Evolutionary conservation across 2,329 filamentous ascomycete genomes (phyloP).

Genomic region (Calonectria pauciramosa): DNA sequence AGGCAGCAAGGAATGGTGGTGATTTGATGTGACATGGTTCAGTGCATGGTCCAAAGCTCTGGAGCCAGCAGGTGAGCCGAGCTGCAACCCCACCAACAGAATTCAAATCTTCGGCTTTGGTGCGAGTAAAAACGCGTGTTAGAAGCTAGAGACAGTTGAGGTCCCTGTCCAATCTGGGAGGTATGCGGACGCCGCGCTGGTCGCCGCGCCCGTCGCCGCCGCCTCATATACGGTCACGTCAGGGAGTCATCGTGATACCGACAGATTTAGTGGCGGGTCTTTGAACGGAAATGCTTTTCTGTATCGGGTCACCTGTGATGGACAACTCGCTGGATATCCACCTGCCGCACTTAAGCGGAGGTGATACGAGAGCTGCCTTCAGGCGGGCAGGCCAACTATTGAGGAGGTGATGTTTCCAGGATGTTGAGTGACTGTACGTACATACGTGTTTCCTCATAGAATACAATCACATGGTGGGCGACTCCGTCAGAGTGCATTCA

Average conservation of each 20-base stretch:
- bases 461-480: slow-evolving; percentile 33
- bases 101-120: slow-evolving; percentile 5
- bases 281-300: slow-evolving; percentile 23
- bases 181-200: slow-evolving; percentile 7
- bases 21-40: slow-evolving; percentile 19
- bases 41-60: slow-evolving; percentile 10
- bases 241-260: slow-evolving; percentile 6
- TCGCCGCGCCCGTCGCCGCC: slow-evolving; percentile 6
- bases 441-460: slow-evolving; percentile 25
- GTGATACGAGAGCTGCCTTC: slow-evolving; percentile 26
- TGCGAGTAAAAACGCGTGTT: not conserved
- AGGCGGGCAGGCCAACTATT: slow-evolving; percentile 9
- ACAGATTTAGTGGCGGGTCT: slow-evolving; percentile 7
- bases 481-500: slow-evolving; percentile 34
- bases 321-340: slow-evolving; percentile 15
- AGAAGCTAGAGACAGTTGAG: slow-evolving; percentile 5
- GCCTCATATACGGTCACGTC: slow-evolving; percentile 1
- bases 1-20: slow-evolving; percentile 14
- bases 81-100: slow-evolving; percentile 26
- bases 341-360: slow-evolving; percentile 32
- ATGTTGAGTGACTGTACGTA: slow-evolving; percentile 12
- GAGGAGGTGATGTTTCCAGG: slow-evolving; percentile 24
- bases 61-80: slow-evolving; percentile 18
- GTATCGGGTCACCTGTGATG: slow-evolving; percentile 23
- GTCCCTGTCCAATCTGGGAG: slow-evolving; percentile 10